Evolutionary conservation across 2,329 filamentous ascomycete species (phyloP), one percentile per base, ranked within the genome.

Genomic region (Pyricularia sp.): DNA sequence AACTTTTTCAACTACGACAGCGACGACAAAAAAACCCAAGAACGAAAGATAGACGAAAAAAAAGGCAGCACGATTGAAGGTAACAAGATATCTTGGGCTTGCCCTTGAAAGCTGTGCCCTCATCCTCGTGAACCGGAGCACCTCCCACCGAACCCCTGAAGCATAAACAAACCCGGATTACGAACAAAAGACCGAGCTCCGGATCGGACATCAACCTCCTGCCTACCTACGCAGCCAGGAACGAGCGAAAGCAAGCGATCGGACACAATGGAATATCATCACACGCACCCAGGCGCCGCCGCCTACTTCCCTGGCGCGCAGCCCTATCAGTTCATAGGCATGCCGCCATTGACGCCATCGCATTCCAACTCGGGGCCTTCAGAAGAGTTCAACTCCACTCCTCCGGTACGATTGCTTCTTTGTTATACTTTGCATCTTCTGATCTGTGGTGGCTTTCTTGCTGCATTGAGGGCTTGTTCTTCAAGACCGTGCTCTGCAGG

Each of bases 251-350:
- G 19, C 57, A 26, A 28, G 57, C 28, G 57, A 26, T 26, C 22
- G n/a, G 57, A 60, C 57, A 28, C 6, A 19, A 26, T 28, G 28
- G 57, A 60, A 24, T 28, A 60, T 12, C 28, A 60, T 26, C 57
- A 60, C 84, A 85, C 82, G 81, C 84, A 72, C 85, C 81, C 73
- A 76, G 79, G 61, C 82, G 81, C 68, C 68, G 73, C 78, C 68
- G 73, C 78, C 60, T 84, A 82, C 72, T 81, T 77, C 69, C 68
- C 77, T 63, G 77, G 76, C 70, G 71, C 76, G 66, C 79, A 82
- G 75, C 75, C 79, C 62, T 84, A 82, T 74, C 81, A 80, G 70
- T 84, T 84, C 72, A 78, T 84, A 72, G 76, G 78, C 68, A 79
- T 84, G 64, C 75, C 79, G 65, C 81, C 81, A 62, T 71, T 83